Base-by-base conservation (phyloP, 2,329 filamentous ascomycete genomes). In the Metarhizium robertsii region DNA sequence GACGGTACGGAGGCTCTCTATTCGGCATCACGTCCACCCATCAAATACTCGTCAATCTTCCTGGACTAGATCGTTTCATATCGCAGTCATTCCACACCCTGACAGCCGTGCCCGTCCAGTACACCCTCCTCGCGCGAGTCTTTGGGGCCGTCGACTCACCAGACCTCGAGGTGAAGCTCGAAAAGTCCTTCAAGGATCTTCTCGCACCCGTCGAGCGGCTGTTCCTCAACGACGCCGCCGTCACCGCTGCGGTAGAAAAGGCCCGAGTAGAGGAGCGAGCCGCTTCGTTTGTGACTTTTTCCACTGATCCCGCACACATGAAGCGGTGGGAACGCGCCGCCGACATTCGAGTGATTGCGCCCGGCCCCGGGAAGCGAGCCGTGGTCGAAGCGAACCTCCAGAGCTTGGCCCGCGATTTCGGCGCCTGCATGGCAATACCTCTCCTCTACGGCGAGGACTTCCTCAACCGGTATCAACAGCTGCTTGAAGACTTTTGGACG, bases 381-480 rank as follows among this genome's bases (percentile, higher is more conserved):
- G 30, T 29, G 3, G 55, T 52, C 20, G 53, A 55, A 42, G 47
- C 43, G 18, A 32, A 57, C 36, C 53, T 57, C 6, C 53, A 57
- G 42, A 50, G 32, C 25, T 14, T 53, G 11, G 18, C 53, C 4
- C 43, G 61, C n/a, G 62, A 64, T 13, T 61, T 64, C 34, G 62
- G 61, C 18, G 60, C 59, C 2, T 63, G 61, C 30, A 60, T 64
- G 34, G 34, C 61, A 2, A 61, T 63, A 6, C 60, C 62, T 2
- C 46, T 60, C 0, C 54, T 64, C 7, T 63, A 62, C 29, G 62
- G 62, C 3, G 53, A 63, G 14, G 60, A 63, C 18, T 36, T 64
- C 1, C 53, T 64, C 1, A 55, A 61, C 8, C 53, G 55, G 2
- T 54, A 59, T 14, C 59, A 57, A 2, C 7, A 16, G 1, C 32